Percentiles rank a stretch among this genome's conserved stretches.
These are phyloP conservation scores for Tolypocladium amazonense DNA, from an alignment of 2,329 filamentous ascomycete species.

Conservation along the genomic window DNA sequence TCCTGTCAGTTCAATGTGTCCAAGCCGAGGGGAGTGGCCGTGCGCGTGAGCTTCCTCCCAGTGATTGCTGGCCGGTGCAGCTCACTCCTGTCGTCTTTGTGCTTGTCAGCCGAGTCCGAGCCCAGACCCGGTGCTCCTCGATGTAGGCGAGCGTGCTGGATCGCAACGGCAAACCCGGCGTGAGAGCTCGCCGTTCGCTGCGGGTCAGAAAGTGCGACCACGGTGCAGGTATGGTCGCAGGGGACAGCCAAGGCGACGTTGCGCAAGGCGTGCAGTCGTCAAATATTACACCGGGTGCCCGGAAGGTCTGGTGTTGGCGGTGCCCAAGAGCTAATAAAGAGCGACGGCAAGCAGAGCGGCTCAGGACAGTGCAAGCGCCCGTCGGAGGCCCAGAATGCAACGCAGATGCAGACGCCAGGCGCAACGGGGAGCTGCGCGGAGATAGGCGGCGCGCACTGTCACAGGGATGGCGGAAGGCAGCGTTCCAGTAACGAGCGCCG, in stretches of 20 bases:
- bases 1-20: neutral
- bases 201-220: neutral
- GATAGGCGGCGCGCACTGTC: neutral
- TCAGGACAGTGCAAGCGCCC: constrained; percentile 2
- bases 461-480: constrained; percentile 2
- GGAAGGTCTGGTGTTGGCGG: neutral
- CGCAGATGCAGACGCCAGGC: neutral
- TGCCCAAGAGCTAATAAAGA: neutral
- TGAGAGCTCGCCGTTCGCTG: too few relatives aligned
- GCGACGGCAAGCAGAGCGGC: neutral
- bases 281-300: neutral
- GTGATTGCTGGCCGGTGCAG: neutral
- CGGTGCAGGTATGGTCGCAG: neutral
- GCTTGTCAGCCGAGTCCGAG: neutral
- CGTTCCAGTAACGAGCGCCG: constrained; percentile 1
- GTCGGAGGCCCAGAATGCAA: neutral
- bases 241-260: neutral
- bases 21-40: neutral
- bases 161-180: neutral
- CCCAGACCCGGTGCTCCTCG: neutral
- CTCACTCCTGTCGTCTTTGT: neutral
- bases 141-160: neutral
- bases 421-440: neutral
- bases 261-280: neutral
- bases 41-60: neutral